phyloP scores from a whole-genome alignment of 805 yeast genomes.

The Brettanomyces sp. region DNA sequence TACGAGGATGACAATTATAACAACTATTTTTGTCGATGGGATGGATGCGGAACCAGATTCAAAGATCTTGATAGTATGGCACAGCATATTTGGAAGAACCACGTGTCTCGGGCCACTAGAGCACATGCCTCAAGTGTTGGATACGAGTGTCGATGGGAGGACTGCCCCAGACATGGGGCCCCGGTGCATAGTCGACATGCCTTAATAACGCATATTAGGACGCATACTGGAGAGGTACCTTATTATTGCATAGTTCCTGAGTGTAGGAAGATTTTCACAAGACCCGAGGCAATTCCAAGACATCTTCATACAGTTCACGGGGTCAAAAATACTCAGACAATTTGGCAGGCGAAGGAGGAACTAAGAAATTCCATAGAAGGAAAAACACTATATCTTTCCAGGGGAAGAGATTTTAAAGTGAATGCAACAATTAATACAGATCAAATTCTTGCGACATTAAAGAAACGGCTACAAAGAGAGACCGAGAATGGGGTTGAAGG shows the following conservation, averaged over 20 bases:
- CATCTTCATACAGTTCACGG: constrained; percentile 58
- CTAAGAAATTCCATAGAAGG: constrained; percentile 4
- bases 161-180: constrained; percentile 43
- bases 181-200: constrained; percentile 48
- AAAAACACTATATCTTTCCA: constrained; percentile 3
- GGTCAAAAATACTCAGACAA: constrained; percentile 23
- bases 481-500: constrained; percentile 1
- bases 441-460: constrained; percentile 1
- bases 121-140: constrained; percentile 15
- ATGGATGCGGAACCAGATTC: constrained; percentile 23
- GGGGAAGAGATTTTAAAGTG: constrained; percentile 2
- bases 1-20: constrained; percentile 8
- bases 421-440: constrained; percentile 3
- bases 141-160: constrained; percentile 54
- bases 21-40: constrained; percentile 28
- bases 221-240: constrained; percentile 62
- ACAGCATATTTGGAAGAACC: constrained; percentile 31
- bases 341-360: constrained; percentile 13
- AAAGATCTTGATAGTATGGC: constrained; percentile 29
- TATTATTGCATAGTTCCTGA: constrained; percentile 58
- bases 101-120: constrained; percentile 17
- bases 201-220: constrained; percentile 50
- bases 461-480: constrained; percentile 1
- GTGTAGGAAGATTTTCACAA: constrained; percentile 49
- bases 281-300: constrained; percentile 54